These are phyloP conservation scores for Flaveria linearis DNA, from an alignment of 129 eudicot species.

Conservation along the genomic window DNA sequence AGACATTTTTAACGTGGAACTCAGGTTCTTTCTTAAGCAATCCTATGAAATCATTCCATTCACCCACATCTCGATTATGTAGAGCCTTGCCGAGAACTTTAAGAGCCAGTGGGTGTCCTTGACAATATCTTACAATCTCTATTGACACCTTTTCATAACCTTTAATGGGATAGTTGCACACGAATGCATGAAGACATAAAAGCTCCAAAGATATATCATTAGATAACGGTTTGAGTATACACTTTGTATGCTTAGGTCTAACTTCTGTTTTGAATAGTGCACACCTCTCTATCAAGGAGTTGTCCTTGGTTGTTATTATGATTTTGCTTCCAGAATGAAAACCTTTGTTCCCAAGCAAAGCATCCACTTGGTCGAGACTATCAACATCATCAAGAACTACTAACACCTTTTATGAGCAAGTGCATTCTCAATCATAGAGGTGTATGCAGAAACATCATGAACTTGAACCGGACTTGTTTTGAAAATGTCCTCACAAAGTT, in stretches of 20 bases:
- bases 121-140: slow-evolving; percentile 21
- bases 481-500: slow-evolving; percentile 25
- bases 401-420: slow-evolving; percentile 14
- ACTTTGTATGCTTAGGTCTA: not conserved
- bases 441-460: slow-evolving; percentile 17
- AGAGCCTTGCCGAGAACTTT: slow-evolving; percentile 27
- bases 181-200: slow-evolving; percentile 41
- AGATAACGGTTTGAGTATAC: not conserved
- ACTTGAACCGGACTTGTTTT: not conserved
- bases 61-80: slow-evolving; percentile 9
- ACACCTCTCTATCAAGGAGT: not conserved
- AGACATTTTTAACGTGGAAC: not conserved
- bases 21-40: slow-evolving; percentile 11
- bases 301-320: slow-evolving; percentile 34
- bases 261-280: not conserved
- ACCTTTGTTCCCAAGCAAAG: slow-evolving; percentile 1
- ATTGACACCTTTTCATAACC: slow-evolving; percentile 23
- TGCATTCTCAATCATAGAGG: slow-evolving; percentile 15
- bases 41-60: slow-evolving; percentile 13
- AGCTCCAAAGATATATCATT: slow-evolving; percentile 15
- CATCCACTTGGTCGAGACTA: slow-evolving; percentile 2
- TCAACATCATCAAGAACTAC: slow-evolving; percentile 31
- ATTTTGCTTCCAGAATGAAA: slow-evolving; percentile 34
- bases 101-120: slow-evolving; percentile 34
- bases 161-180: not conserved